Base-by-base conservation (phyloP, 331 rosid genomes). In the Saraca asoca region DNA sequence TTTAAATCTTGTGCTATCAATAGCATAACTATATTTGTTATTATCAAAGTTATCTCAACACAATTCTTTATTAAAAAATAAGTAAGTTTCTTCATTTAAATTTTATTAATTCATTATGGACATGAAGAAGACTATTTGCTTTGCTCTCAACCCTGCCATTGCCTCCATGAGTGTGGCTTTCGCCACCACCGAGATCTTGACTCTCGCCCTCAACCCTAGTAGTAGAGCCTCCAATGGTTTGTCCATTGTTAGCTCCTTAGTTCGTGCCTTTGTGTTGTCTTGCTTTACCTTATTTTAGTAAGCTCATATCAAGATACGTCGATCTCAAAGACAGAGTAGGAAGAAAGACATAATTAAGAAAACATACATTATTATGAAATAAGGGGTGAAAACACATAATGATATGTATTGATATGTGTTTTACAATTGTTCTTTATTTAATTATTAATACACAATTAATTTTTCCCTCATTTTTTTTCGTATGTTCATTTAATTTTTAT, bases 231-330 rank as follows among this genome's bases (percentile, higher is more conserved):
- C 83, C 0, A 48, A 77, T 7, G 46, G 78, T 62, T 60, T 75
- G 61, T 78, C 84, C 6, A 73, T 58, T 11, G 79, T 83, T 55
- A 89, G 89, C 0, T 75, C 84, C 51, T 73, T 83, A 77, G 72
- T 82, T n/a, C 83, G 91, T 51, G 87, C 82, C 67, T 85, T 80
- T 0, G 49, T 80, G 51, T 57, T 75, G 62, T 77, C 81, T 17
- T 76, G 78, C 75, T 16, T 67, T 51, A 75, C 69, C 57, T 56
- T 80, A 73, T 79, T 89, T 57, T 83, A 80, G n/a, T 78, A 64
- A 73, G 62, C 17, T 35, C 19, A 5, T n/a, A n/a, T 12, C 54
- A 37, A 58, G 58, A 9, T 18, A 20, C 31, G 42, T n/a, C n/a
- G 16, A 42, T 46, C 37, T 7, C 14, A n/a, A 14, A 48, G 35